Evolutionary conservation across 257 asterid species (phyloP).

Genomic region (Nyctanthes arbortristis): DNA sequence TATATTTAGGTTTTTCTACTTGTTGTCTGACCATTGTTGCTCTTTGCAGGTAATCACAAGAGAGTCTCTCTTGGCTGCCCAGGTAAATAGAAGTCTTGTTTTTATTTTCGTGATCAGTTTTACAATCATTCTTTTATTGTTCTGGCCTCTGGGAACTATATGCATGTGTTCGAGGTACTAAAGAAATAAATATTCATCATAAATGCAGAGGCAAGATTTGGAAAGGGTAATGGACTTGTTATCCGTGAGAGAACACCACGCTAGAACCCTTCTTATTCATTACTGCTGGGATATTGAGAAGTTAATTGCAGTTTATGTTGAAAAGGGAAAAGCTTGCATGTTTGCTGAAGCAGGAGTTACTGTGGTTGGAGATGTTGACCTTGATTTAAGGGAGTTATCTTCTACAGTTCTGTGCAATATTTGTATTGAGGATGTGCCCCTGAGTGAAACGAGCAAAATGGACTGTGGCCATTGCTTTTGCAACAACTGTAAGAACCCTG

Average conservation of each 20-base stretch:
- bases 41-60: conserved; percentile 69
- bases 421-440: conserved; percentile 77
- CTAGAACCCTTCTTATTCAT: conserved; percentile 81
- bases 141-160: neutral
- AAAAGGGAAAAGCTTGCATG: conserved; percentile 65
- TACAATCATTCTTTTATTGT: neutral
- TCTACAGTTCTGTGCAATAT: conserved; percentile 55
- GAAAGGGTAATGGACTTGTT: conserved; percentile 81
- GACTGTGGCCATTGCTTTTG: conserved; percentile 89
- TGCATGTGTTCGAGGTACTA: neutral
- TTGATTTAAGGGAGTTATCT: conserved; percentile 35
- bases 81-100: conserved; percentile 43
- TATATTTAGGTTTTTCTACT: neutral
- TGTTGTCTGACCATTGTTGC: conserved; percentile 18
- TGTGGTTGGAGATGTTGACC: conserved; percentile 39
- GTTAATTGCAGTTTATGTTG: conserved; percentile 65
- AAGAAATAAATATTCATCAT: conserved; percentile 8
- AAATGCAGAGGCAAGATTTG: conserved; percentile 68
- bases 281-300: conserved; percentile 83
- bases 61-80: conserved; percentile 86
- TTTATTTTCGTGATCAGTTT: neutral
- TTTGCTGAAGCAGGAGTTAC: conserved; percentile 78
- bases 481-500: conserved; percentile 65
- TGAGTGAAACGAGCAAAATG: conserved; percentile 63
- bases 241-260: conserved; percentile 81